Evolutionary conservation across 1,284 basidiomycete species (phyloP), one percentile per base, ranked within the genome.

Genomic region (Cryptococcus neoformans): DNA sequence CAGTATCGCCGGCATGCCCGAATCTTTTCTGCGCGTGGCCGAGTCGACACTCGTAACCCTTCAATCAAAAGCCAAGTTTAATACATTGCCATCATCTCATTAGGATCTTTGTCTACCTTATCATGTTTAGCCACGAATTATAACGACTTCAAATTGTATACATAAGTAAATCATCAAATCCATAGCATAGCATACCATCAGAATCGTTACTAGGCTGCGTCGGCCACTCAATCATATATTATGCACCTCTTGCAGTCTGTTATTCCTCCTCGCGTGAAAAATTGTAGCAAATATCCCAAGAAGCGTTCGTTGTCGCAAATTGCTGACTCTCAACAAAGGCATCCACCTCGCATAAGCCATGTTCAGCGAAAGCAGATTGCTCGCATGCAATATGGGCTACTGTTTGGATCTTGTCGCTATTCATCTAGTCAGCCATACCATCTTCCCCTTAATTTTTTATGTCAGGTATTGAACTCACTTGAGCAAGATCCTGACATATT

Each of bases 1-100:
- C 5, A 84, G 87, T 54, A 75, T 97, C 12, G 92, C 92, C 6
- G 90, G 90, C 3, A 85, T 98, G 81, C 95, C 94, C 1, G 64
- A 79, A 4, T 60, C 60, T 8, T 77, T 77, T 54, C 57, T 77
- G 4, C 46, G 57, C 4, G 65, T 63, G 3, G 74, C 70, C 0
- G 50, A 68, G 49, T 40, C 52, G 6, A 73, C 69, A 7, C 62
- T 74, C 1, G 44, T 49, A n/a, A 45, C 14, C 6, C 49, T 68
- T 3, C 59, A 68, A 44, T 21, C 53, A 14, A 56, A 54, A 14
- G 51, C 51, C 12, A 39, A 38, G 8, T 53, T 53, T 39, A 51
- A 56, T 38, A 51, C 55, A 11, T 9, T 42, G 17, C 28, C 21
- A 44, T 21, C 10, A 12, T 21, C 35, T 44, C 16, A n/a, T 28